Percentiles rank a stretch among this genome's conserved stretches.
These are phyloP conservation scores for Barbarea vulgaris DNA, from an alignment of 345 rosid genomes.

Conservation along the genomic window DNA sequence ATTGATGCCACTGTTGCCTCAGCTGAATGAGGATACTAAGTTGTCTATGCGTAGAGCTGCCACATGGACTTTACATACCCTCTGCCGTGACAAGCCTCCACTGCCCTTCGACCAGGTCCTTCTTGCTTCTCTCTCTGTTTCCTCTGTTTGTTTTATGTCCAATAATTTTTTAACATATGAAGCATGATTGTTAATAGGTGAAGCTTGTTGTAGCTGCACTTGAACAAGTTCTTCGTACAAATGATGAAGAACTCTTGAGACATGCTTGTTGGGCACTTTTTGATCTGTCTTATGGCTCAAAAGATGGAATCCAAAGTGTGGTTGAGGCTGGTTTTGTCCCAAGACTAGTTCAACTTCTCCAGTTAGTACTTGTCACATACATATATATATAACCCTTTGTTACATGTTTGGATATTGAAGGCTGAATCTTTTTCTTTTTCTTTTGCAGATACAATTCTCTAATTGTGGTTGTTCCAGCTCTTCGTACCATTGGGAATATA, in stretches of 20 bases:
- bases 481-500: neutral
- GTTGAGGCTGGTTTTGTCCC: neutral
- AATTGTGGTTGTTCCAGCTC: neutral
- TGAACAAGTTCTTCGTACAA: neutral
- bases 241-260: neutral
- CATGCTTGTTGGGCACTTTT: neutral
- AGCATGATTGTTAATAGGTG: neutral
- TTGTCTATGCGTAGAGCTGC: neutral
- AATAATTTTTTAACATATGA: neutral
- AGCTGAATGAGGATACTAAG: too few relatives aligned
- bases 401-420: neutral
- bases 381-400: neutral
- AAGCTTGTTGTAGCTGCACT: neutral
- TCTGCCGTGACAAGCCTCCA: neutral
- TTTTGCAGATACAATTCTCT: neutral
- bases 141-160: neutral
- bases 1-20: too few relatives aligned
- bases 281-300: neutral
- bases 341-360: neutral
- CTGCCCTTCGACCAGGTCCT: neutral
- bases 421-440: neutral
- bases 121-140: conserved; percentile 4
- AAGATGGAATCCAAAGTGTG: neutral
- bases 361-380: neutral
- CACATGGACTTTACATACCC: neutral